Conservation (phyloP, 2,329 filamentous ascomycete genomes). For the Bipolaris victoriae region DNA sequence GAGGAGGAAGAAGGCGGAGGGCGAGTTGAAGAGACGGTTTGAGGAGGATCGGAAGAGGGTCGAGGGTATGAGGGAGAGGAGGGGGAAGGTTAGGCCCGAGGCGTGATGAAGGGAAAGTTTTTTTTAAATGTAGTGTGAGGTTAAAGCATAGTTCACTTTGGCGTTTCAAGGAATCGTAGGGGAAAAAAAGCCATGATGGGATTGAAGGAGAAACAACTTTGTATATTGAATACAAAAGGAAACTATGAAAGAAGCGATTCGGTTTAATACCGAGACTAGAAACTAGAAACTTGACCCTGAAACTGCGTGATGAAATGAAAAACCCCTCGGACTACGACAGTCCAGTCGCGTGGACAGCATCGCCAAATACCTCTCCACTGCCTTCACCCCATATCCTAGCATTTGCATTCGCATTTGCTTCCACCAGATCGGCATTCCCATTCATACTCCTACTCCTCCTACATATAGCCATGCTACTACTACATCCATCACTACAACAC, state of each 20-base stretch:
- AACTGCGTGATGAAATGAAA: not conserved
- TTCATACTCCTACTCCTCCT: not conserved
- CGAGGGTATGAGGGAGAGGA: conserved; percentile 71
- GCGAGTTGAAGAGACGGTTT: conserved; percentile 72
- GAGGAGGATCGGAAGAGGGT: conserved; percentile 78
- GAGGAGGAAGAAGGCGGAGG: conserved; percentile 76
- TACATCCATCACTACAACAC: not conserved
- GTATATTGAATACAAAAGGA: too few species aligned
- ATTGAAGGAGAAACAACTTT: too few species aligned
- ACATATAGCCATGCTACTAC: not conserved
- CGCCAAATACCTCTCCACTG: too few species aligned
- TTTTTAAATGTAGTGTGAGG: too few species aligned
- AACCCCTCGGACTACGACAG: not conserved
- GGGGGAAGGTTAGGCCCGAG: conserved; percentile 47
- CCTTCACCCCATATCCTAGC: not conserved
- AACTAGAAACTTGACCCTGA: not conserved
- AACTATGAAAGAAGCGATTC: not conserved
- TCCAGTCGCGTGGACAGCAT: not conserved
- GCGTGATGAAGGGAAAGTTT: conserved; percentile 13
- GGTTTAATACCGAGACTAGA: not conserved
- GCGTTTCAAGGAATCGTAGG: too few species aligned
- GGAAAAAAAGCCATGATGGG: too few species aligned
- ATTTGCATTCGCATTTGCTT: not conserved
- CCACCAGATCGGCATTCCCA: not conserved
- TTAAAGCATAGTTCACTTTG: too few species aligned